Conservation (phyloP, 148 eudicot species). For the Camellia granthamiana region DNA sequence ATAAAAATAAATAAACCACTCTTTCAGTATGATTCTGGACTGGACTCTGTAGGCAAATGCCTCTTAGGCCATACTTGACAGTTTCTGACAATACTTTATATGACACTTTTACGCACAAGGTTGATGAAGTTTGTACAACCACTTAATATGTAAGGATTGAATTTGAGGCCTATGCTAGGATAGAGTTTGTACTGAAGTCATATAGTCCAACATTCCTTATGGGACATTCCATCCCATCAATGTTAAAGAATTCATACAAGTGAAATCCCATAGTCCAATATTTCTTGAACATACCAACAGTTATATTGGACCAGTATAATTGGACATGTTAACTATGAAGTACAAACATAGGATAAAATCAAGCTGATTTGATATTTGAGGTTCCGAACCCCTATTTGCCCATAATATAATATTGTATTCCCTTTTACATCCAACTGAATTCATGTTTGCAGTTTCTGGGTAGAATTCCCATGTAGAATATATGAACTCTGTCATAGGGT, state of each 20-base stretch:
- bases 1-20: background rate
- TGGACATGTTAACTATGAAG: background rate
- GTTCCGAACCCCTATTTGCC: background rate
- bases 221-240: background rate
- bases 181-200: background rate
- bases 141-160: background rate
- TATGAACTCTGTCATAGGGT: background rate
- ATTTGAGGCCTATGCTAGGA: background rate
- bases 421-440: background rate
- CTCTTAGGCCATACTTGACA: background rate
- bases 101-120: background rate
- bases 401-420: background rate
- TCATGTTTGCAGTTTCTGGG: background rate
- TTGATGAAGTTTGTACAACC: background rate
- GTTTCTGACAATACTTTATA: background rate
- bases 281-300: background rate
- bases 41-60: background rate
- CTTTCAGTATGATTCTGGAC: background rate
- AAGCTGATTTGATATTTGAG: background rate
- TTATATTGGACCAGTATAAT: background rate
- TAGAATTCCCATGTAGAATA: background rate
- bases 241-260: background rate
- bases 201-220: background rate
- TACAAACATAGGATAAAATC: background rate
- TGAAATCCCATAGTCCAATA: background rate